phyloP scores from a whole-genome alignment of 1,139 yeast species.

The Yamadazyma diospyri region DNA sequence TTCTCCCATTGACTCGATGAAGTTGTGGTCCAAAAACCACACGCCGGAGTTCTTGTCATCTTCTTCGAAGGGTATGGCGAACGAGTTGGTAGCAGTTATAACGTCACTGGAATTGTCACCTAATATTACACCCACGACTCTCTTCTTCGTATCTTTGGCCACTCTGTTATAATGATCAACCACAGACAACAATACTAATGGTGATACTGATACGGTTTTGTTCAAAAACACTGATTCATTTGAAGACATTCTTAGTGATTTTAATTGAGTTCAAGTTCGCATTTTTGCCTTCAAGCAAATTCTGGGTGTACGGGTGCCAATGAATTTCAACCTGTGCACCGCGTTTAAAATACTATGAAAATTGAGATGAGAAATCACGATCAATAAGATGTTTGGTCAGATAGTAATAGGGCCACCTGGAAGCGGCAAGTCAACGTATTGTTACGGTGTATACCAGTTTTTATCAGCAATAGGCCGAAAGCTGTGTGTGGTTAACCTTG shows the following conservation, averaged over 20 bases:
- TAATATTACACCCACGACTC: slow-evolving; percentile 91
- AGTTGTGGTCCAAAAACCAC: slow-evolving; percentile 97
- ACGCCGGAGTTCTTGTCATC: slow-evolving; percentile 91
- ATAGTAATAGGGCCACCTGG: slow-evolving; percentile 98
- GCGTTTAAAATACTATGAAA: too few species aligned
- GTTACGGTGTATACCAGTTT: slow-evolving; percentile 89
- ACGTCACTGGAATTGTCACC: slow-evolving; percentile 68
- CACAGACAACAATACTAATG: slow-evolving; percentile 87
- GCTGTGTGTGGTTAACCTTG: slow-evolving; percentile 77
- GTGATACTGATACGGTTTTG: slow-evolving; percentile 86
- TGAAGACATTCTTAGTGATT: slow-evolving; percentile 7
- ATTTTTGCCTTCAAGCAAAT: slow-evolving; percentile 1
- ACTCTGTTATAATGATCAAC: slow-evolving; percentile 93
- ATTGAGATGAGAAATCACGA: too few species aligned
- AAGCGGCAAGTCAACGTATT: slow-evolving; percentile 92
- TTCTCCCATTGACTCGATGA: slow-evolving; percentile 93
- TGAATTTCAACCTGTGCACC: background rate
- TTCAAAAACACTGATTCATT: slow-evolving; percentile 38
- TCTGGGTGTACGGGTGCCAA: background rate
- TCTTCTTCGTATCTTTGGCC: slow-evolving; percentile 62
- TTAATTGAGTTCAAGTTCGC: background rate
- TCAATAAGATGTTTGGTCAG: slow-evolving; percentile 65
- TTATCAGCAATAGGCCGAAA: slow-evolving; percentile 91
- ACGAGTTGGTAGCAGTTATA: slow-evolving; percentile 69
- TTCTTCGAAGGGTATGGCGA: slow-evolving; percentile 94